Evolutionary conservation across 257 asterid genomes (phyloP), one percentile per base, ranked within the genome.

Genomic region (Ajuga chamaepitys): DNA sequence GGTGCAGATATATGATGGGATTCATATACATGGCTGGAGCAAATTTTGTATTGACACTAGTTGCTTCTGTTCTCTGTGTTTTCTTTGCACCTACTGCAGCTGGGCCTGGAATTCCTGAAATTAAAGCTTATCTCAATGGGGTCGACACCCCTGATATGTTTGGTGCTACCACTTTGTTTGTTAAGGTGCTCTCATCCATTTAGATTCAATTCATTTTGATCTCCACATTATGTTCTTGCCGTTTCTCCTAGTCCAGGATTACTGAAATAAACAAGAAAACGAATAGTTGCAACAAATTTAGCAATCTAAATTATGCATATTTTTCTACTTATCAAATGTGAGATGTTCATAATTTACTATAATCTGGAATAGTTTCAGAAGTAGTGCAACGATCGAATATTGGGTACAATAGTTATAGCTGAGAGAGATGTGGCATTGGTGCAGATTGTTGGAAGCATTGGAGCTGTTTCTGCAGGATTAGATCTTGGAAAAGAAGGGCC

Each of bases 401-500:
- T 5, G 38, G 20, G 14, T 42, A 24, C 17, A 3, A 81, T 47
- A 48, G 41, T 38, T 24, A n/a, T n/a, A 44, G 67, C 73, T 41
- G 20, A 76, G 68, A 76, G 68, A 38, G 22, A 47, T 57, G 37
- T 52, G n/a, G 10, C 55, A 14, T 47, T 14, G 7, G 72, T 64
- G 16, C 83, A 91, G 98, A 83, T 88, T 34, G 57, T 91, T 48
- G 96, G 96, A 78, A 91, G 96, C 87, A 81, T 91, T 7, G 98
- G 98, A 69, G 96, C 95, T 16, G 98, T 91, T 67, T 63, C 98
- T 34, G 96, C 95, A 35, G 96, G 95, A 28, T 74, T 91, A 48
- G 96, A 88, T 79, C 89, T 91, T 8, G 98, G 98, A 32, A 91
- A 91, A 77, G 95, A 91, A 80, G 96, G 96, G 18, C 98, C 98